A percentile compares a stretch with the other conserved stretches of the same genome.
phyloP scores from a whole-genome alignment of 2,329 filamentous ascomycete species.

The Orbilia ellipsospora region DNA sequence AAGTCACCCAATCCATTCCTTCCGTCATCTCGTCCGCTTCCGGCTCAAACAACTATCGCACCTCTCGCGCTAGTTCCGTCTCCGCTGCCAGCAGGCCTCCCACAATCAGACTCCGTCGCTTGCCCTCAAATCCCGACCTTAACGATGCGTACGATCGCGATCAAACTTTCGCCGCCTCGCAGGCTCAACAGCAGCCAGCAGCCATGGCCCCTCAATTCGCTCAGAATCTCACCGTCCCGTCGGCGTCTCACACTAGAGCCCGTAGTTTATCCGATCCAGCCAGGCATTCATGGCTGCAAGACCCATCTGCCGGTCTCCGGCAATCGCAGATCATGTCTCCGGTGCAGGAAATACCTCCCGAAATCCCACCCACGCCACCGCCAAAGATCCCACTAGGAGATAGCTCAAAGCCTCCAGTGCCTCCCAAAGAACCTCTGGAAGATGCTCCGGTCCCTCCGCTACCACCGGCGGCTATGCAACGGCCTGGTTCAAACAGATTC shows the following conservation, averaged over 20 bases:
- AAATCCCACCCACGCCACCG: constrained; percentile 36
- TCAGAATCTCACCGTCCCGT: constrained; percentile 29
- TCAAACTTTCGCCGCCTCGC: constrained; percentile 5
- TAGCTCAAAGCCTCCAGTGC: constrained; percentile 22
- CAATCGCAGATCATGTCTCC: constrained; percentile 52
- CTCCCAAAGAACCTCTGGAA: constrained; percentile 44
- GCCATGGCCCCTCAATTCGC: constrained; percentile 28
- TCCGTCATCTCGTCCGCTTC: constrained; percentile 40
- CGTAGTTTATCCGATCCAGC: constrained; percentile 45
- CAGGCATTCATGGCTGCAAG: constrained; percentile 51
- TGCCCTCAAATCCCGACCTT: constrained; percentile 46
- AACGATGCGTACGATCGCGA: constrained; percentile 37
- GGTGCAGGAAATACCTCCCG: constrained; percentile 45
- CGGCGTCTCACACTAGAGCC: constrained; percentile 26
- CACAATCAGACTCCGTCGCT: constrained; percentile 52
- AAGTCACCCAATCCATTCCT: constrained; percentile 38
- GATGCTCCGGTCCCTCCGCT: constrained; percentile 1
- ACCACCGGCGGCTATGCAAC: constrained; percentile 2
- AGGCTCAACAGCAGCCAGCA: constrained; percentile 6
- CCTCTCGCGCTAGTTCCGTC: constrained; percentile 34
- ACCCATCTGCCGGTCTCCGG: constrained; percentile 22
- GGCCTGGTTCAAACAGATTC: constrained; percentile 19
- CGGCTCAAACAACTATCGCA: constrained; percentile 10
- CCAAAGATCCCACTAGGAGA: constrained; percentile 42
- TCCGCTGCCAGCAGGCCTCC: constrained; percentile 38